Base-by-base conservation (phyloP, 306 rosid genomes). In the Quercus wislizeni region DNA sequence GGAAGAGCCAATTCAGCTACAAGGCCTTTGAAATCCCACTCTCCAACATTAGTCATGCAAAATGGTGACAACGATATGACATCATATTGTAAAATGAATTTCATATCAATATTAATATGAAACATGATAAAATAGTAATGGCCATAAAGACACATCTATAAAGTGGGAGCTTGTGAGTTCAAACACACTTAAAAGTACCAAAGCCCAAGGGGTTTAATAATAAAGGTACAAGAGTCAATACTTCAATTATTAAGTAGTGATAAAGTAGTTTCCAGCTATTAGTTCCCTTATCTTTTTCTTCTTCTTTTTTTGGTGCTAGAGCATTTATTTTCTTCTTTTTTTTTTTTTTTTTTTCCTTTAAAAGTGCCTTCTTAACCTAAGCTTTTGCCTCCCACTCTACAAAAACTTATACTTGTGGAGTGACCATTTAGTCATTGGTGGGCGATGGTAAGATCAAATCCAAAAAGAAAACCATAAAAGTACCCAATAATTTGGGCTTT, bases 21-120 rank as follows among this genome's bases (percentile, higher is more conserved):
- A 21, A 21, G 21, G 21, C 21, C 21, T 21, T 21, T 21, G 21
- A 0, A 0, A 21, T 21, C 99, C 97, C 98, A 95, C 79, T 90
- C 93, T 82, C 71, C 96, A 75, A 73, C 90, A 84, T 90, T 86
- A 73, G 97, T 81, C 99, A 86, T 85, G 86, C 81, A 85, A 88
- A 92, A 95, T 74, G 92, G 78, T 52, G 99, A 92, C 35, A 89
- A 90, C 7, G 91, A 96, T 75, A 89, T 94, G 61, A 89, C 94
- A 25, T 92, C 92, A 69, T 98, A 21, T 98, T 92, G 87, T 63
- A 82, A 78, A 85, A 87, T 54, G 49, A 89, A 82, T 28, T 15
- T 82, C 79, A 84, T 61, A 71, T 74, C 21, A 21, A 21, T 21
- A 21, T 21, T 21, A 21, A 21, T 21, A 21, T 21, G 21, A 21